A percentile compares a stretch with the other conserved stretches of the same genome.
phyloP scores from a whole-genome alignment of 1,284 basidiomycete genomes.

The Malassezia yamatoensis region DNA sequence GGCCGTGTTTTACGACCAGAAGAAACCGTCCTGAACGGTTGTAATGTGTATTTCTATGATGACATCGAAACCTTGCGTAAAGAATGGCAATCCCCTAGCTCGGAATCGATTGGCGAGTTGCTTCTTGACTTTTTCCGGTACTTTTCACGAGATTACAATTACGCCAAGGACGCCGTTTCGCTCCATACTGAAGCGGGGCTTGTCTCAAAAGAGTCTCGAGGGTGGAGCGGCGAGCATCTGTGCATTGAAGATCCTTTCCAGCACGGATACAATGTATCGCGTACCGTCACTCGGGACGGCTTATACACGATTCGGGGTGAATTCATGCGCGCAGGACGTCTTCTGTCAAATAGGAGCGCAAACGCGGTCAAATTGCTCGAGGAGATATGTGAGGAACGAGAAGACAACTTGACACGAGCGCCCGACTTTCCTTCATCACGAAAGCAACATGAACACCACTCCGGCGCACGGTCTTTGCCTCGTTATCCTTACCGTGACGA shows the following conservation, averaged over 20 bases:
- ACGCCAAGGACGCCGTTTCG: conserved; percentile 81
- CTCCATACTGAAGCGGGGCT: conserved; percentile 67
- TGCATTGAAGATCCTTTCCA: conserved; percentile 81
- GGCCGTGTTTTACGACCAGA: conserved; percentile 50
- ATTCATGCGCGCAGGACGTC: conserved; percentile 85
- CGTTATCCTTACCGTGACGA: neutral
- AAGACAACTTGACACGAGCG: conserved; percentile 40
- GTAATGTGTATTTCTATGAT: conserved; percentile 73
- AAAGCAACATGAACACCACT: neutral
- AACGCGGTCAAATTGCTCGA: conserved; percentile 33
- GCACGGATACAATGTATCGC: conserved; percentile 82
- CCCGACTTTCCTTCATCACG: conserved; percentile 27
- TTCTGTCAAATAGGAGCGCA: conserved; percentile 35
- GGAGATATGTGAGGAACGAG: conserved; percentile 45
- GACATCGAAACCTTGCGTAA: conserved; percentile 82
- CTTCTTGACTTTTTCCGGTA: conserved; percentile 96
- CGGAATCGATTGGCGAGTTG: conserved; percentile 85
- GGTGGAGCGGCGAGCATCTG: conserved; percentile 69
- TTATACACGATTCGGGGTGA: conserved; percentile 94
- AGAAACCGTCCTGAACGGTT: conserved; percentile 61
- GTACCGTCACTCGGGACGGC: conserved; percentile 92
- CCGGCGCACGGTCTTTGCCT: conserved; percentile 2
- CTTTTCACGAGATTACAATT: conserved; percentile 84
- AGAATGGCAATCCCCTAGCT: conserved; percentile 86
- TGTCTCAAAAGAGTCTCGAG: conserved; percentile 78